Percentiles rank a stretch among this genome's conserved stretches.
Conservation (phyloP, 2,329 filamentous ascomycete species). For the Fusarium brachygibbosum region DNA sequence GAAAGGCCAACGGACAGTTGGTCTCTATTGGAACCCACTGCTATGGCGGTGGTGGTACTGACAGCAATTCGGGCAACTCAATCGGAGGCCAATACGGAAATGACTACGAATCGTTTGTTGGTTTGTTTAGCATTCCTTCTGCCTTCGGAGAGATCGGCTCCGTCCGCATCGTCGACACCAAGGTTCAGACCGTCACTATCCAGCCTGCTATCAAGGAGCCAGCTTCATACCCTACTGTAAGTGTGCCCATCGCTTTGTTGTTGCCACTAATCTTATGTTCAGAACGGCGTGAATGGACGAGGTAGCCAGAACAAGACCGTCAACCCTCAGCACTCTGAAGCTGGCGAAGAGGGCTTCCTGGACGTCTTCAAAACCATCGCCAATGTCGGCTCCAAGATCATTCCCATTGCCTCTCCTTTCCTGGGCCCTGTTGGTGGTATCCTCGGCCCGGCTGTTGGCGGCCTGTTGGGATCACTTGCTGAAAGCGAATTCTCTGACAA, state of each 20-base stretch:
- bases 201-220: not conserved
- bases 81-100: conserved; percentile 45
- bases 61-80: conserved; percentile 48
- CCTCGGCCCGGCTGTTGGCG: not conserved
- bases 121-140: conserved; percentile 19
- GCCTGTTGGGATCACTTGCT: conserved; percentile 12
- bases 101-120: conserved; percentile 41
- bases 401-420: conserved; percentile 8
- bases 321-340: not conserved
- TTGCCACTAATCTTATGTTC: not conserved
- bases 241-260: not conserved
- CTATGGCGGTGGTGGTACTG: conserved; percentile 45
- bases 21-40: conserved; percentile 50
- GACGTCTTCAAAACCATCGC: conserved; percentile 42
- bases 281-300: conserved; percentile 4
- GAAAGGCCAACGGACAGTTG: conserved; percentile 16
- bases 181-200: not conserved
- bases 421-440: not conserved
- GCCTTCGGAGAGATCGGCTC: conserved; percentile 3
- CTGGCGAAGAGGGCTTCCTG: conserved; percentile 39
- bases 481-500: not conserved
- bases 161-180: conserved; percentile 15
- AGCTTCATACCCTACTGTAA: not conserved
- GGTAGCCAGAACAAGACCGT: not conserved
- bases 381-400: conserved; percentile 8